Conservation (phyloP, 164 flowering plant species). For the Santalum album region DNA sequence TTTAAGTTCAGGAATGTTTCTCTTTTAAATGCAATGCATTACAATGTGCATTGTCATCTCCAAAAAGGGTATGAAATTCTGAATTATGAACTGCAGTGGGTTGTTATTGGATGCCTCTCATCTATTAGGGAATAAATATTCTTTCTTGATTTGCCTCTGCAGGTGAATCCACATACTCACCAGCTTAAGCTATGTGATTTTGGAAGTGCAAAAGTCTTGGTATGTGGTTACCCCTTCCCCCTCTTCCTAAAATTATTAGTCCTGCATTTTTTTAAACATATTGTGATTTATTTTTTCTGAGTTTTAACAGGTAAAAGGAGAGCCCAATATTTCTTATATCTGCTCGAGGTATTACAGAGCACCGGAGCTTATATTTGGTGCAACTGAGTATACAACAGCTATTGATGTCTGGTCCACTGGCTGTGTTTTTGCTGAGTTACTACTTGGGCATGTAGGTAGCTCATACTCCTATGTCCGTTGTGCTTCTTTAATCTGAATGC, state of each 20-base stretch:
- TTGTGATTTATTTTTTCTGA: background rate
- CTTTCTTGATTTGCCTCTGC: slow-evolving; percentile 6
- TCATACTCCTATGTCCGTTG: background rate
- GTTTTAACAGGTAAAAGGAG: slow-evolving; percentile 52
- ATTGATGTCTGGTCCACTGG: slow-evolving; percentile 72
- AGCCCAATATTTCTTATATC: slow-evolving; percentile 61
- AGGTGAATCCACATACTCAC: slow-evolving; percentile 68
- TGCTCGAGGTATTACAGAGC: slow-evolving; percentile 69
- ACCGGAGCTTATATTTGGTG: slow-evolving; percentile 69
- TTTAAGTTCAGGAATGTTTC: no score
- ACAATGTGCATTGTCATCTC: no score
- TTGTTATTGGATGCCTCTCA: background rate
- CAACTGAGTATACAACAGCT: slow-evolving; percentile 61
- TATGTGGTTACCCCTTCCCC: slow-evolving; percentile 14
- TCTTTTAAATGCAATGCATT: no score
- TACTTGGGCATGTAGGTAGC: slow-evolving; percentile 52
- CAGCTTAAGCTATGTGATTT: slow-evolving; percentile 54
- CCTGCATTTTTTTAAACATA: background rate
- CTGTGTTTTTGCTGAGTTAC: slow-evolving; percentile 58
- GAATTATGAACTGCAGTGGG: no score
- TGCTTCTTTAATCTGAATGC: background rate
- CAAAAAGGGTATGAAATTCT: no score
- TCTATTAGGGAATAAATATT: background rate
- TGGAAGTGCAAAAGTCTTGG: slow-evolving; percentile 77
- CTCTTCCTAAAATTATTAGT: background rate